Evolutionary conservation across 306 rosid species (phyloP).

Genomic region (Trifolium pratense): DNA sequence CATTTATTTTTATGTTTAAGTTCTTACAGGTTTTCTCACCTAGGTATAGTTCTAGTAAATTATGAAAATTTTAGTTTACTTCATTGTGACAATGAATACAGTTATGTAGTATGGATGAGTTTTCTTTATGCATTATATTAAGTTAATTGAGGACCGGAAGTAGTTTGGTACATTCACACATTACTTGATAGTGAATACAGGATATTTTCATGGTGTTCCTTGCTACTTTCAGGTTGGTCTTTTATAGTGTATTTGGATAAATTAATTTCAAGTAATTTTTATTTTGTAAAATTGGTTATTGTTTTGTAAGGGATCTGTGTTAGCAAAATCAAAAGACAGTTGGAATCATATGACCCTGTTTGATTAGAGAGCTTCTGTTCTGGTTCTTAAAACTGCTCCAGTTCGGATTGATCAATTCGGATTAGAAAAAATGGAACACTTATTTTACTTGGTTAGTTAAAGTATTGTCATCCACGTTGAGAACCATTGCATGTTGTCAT

Average conservation of each 20-base stretch:
- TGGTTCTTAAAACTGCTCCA: no score
- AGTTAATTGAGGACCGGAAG: slow-evolving; percentile 23
- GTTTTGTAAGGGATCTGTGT: no score
- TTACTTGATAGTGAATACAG: slow-evolving; percentile 5
- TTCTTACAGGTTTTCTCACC: slow-evolving; percentile 32
- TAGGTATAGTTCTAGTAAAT: slow-evolving; percentile 24
- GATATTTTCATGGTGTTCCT: background rate
- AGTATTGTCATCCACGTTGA: no score
- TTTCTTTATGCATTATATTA: background rate
- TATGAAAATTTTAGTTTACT: slow-evolving; percentile 26
- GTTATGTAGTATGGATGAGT: slow-evolving; percentile 16
- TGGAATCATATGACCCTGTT: no score
- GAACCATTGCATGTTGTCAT: no score
- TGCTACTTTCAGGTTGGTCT: background rate
- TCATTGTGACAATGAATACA: slow-evolving; percentile 36
- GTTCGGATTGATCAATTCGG: no score
- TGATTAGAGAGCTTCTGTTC: no score
- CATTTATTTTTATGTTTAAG: slow-evolving; percentile 27
- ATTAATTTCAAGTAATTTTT: background rate
- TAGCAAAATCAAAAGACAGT: no score
- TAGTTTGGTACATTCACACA: slow-evolving; percentile 18
- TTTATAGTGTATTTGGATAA: background rate
- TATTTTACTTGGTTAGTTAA: no score
- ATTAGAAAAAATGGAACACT: no score
- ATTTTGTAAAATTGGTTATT: no score